Percentiles rank a stretch among this genome's conserved stretches.
Evolutionary conservation across 2,329 filamentous ascomycete genomes (phyloP).

Genomic region (Bipolaris sorokiniana): DNA sequence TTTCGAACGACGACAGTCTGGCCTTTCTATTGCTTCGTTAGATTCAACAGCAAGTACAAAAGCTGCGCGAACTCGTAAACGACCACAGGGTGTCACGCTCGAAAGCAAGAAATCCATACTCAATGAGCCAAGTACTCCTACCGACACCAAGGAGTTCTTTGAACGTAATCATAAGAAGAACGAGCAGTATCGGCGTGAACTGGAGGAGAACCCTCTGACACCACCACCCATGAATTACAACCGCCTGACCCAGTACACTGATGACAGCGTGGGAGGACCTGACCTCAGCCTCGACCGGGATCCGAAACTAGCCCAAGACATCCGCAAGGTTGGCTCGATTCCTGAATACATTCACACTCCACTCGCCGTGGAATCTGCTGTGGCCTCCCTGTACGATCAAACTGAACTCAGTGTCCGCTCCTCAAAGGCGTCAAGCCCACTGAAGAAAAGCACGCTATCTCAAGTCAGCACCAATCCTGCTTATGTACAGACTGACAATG

Average conservation of each 20-base stretch:
- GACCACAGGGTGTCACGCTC: slow-evolving; percentile 60
- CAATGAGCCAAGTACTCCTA: slow-evolving; percentile 39
- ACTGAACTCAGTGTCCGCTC: slow-evolving; percentile 68
- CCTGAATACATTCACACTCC: slow-evolving; percentile 77
- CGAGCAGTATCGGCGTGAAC: slow-evolving; percentile 58
- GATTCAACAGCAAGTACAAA: slow-evolving; percentile 65
- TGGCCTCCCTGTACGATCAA: slow-evolving; percentile 87
- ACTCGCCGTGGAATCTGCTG: slow-evolving; percentile 81
- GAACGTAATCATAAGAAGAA: slow-evolving; percentile 64
- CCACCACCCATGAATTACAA: slow-evolving; percentile 58
- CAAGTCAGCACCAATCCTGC: slow-evolving; percentile 34
- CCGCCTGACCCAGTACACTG: slow-evolving; percentile 58
- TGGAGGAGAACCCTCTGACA: slow-evolving; percentile 54
- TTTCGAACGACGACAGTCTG: slow-evolving; percentile 58
- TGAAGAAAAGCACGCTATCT: slow-evolving; percentile 34
- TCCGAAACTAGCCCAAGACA: slow-evolving; percentile 66
- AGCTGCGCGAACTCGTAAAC: slow-evolving; percentile 59
- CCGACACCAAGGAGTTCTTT: slow-evolving; percentile 58
- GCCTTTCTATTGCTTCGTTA: slow-evolving; percentile 64
- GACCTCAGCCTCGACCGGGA: slow-evolving; percentile 58
- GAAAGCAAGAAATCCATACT: slow-evolving; percentile 59
- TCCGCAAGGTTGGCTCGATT: slow-evolving; percentile 74
- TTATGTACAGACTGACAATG: slow-evolving; percentile 30
- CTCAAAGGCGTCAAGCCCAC: slow-evolving; percentile 34
- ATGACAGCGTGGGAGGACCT: slow-evolving; percentile 60